Evolutionary conservation across 2,329 filamentous ascomycete species (phyloP), one percentile per base, ranked within the genome.

Genomic region (Fusarium duplospermum): DNA sequence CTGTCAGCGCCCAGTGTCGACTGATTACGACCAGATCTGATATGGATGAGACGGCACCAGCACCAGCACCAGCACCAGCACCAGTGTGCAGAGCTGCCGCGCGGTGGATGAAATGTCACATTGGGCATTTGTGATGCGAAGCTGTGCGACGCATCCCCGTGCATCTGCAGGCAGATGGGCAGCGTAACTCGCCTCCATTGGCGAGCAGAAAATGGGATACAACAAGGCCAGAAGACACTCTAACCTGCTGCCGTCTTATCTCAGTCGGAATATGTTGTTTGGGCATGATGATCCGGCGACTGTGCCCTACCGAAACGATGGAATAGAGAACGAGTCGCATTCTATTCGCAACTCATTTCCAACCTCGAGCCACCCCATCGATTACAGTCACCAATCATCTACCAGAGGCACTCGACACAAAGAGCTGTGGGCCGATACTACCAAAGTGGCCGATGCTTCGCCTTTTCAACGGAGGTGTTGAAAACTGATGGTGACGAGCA

Each of bases 21-120:
- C 62, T 63, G 75, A 72, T 70, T 64, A 31, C 56, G 65, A 42
- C 62, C 65, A 59, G 64, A 74, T 67, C 57, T 35, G 60, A 45
- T 64, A 38, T 73, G 71, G 66, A 76, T 71, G 73, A 73, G 74
- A 74, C 69, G 66, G 70, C 69, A 69, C 63, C 54, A 71, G 73
- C 75, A 77, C 63, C 54, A 71, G 70, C 69, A 69, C 63, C 54
- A 71, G 73, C 75, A 77, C 63, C 54, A 71, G 73, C 75, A 77
- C 75, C 58, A 78, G 75, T 74, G 76, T 76, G 76, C 67, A 68
- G 67, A 63, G 54, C 52, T 62, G 67, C 63, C 62, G 62, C 50
- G 64, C 35, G 42, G 66, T 57, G 45, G 62, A 73, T 58, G 62
- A 69, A 68, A 62, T 60, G 66, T 70, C 74, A 66, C 67, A 64